phyloP scores from a whole-genome alignment of 768 basidiomycete species.

The Trametes punicea region DNA sequence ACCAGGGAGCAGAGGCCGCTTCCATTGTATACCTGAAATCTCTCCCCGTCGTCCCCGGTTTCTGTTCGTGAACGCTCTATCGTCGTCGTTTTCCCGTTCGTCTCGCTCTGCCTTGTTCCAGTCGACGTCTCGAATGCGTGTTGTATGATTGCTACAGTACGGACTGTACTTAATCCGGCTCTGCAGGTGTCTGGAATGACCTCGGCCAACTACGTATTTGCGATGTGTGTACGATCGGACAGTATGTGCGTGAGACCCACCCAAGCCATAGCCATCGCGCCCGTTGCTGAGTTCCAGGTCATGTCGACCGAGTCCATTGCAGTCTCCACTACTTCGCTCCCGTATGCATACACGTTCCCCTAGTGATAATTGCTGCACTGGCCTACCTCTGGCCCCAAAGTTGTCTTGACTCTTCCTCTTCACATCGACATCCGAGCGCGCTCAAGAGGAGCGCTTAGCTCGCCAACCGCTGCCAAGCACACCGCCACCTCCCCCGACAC shows the following conservation, averaged over 20 bases:
- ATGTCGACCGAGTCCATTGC: too few species aligned
- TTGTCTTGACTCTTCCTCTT: too few species aligned
- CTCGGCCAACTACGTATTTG: background rate
- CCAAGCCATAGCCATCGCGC: too few species aligned
- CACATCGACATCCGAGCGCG: background rate
- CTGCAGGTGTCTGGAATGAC: too few species aligned
- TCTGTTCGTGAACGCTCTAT: background rate
- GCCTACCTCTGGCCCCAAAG: background rate
- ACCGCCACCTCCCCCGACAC: constrained; percentile 42
- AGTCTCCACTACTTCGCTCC: too few species aligned
- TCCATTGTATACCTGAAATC: background rate
- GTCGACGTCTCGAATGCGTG: background rate
- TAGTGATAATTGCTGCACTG: background rate
- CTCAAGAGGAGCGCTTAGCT: constrained; percentile 20
- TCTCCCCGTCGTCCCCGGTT: background rate
- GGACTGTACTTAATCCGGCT: too few species aligned
- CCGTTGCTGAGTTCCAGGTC: too few species aligned
- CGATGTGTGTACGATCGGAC: background rate
- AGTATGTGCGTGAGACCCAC: too few species aligned
- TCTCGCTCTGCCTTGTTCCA: background rate
- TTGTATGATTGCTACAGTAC: constrained; percentile 15
- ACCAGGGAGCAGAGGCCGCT: too few species aligned
- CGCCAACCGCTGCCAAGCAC: constrained; percentile 30
- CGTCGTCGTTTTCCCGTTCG: background rate
- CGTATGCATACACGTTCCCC: background rate